Evolutionary conservation across 2,329 filamentous ascomycete species (phyloP).

Genomic region (Fusarium pseudoanthophilum): DNA sequence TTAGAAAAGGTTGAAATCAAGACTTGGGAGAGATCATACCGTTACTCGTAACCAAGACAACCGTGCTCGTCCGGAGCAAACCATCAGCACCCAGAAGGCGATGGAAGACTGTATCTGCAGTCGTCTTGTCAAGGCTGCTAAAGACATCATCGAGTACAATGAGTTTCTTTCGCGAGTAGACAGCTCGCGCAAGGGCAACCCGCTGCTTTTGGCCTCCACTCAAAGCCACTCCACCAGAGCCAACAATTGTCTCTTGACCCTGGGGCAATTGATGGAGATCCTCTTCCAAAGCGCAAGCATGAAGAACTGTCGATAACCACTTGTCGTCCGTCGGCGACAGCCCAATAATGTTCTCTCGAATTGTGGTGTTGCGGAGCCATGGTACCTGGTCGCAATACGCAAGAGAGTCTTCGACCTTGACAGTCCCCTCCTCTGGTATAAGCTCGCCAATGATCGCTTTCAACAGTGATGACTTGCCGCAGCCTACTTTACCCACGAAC

Average conservation of each 20-base stretch:
- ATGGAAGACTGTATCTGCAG: constrained; percentile 55
- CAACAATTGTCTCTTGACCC: constrained; percentile 52
- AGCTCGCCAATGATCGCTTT: constrained; percentile 54
- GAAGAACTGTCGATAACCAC: constrained; percentile 47
- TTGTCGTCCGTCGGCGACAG: constrained; percentile 40
- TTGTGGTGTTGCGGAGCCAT: constrained; percentile 55
- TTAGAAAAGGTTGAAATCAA: not conserved
- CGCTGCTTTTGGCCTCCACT: constrained; percentile 59
- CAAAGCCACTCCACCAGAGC: constrained; percentile 54
- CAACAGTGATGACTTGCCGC: constrained; percentile 56
- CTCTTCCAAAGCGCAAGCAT: constrained; percentile 49
- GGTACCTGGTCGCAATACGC: constrained; percentile 58
- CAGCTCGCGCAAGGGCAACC: constrained; percentile 58
- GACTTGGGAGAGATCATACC: not conserved
- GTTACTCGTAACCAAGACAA: constrained; percentile 40
- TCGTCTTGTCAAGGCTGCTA: constrained; percentile 58
- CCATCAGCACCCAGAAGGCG: constrained; percentile 55
- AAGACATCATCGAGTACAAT: constrained; percentile 60
- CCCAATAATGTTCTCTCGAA: constrained; percentile 55
- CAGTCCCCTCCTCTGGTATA: constrained; percentile 36
- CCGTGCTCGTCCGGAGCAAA: constrained; percentile 52
- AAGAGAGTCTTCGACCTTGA: constrained; percentile 44
- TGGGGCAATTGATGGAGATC: constrained; percentile 49
- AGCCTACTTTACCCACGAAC: constrained; percentile 55
- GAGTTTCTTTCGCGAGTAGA: constrained; percentile 54